Percentiles rank a stretch among this genome's conserved stretches.
Conservation (phyloP, 768 basidiomycete genomes). For the Lentinula sp. region DNA sequence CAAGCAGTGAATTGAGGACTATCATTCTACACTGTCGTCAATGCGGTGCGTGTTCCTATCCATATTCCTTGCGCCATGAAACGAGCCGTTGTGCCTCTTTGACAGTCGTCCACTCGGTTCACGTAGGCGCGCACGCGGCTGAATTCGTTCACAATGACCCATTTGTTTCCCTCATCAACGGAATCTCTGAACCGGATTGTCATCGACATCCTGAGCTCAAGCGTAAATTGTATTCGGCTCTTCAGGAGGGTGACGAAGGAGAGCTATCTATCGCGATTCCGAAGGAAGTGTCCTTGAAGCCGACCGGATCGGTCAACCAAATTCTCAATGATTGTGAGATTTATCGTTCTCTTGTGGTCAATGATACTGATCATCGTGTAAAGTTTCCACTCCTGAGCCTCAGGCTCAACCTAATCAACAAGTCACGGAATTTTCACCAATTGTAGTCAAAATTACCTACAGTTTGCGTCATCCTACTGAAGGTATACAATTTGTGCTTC, state of each 20-base stretch:
- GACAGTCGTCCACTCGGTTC: conserved; percentile 67
- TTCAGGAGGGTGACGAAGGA: conserved; percentile 90
- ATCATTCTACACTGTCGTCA: conserved; percentile 87
- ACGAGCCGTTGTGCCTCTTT: conserved; percentile 13
- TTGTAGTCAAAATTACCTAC: conserved; percentile 73
- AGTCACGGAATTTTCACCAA: conserved; percentile 66
- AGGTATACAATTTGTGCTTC: conserved; percentile 79
- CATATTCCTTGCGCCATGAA: background rate
- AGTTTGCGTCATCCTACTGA: conserved; percentile 78
- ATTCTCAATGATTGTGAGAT: conserved; percentile 54
- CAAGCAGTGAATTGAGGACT: conserved; percentile 69
- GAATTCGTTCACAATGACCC: conserved; percentile 80
- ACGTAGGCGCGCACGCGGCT: conserved; percentile 63
- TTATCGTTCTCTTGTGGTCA: too few species aligned
- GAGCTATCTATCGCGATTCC: conserved; percentile 90
- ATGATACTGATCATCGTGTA: background rate
- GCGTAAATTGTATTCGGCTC: conserved; percentile 83
- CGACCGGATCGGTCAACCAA: conserved; percentile 42
- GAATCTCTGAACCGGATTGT: conserved; percentile 53
- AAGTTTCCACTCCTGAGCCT: conserved; percentile 58
- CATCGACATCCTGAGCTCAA: conserved; percentile 92
- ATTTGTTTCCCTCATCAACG: conserved; percentile 57
- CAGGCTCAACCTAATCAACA: conserved; percentile 23
- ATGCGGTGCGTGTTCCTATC: conserved; percentile 54
- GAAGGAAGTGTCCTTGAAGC: conserved; percentile 59